phyloP scores from a whole-genome alignment of 306 rosid species.

The Cucumis hystrix region DNA sequence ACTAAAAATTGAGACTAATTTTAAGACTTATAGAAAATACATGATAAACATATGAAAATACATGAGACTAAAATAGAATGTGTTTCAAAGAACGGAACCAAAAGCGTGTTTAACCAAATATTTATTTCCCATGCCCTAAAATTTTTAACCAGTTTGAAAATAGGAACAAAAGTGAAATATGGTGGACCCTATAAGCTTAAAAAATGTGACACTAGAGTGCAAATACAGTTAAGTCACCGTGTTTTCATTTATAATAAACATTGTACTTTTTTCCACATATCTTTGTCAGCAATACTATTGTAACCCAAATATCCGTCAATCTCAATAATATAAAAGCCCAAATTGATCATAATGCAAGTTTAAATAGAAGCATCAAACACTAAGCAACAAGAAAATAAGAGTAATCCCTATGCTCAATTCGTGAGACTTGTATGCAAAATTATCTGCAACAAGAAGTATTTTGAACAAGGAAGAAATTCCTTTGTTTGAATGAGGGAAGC shows the following conservation, averaged over 20 bases:
- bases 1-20: not conserved
- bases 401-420: not conserved
- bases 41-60: no score
- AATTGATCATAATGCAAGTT: not conserved
- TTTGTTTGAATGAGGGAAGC: not conserved
- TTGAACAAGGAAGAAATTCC: not conserved
- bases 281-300: not conserved
- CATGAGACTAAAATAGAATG: no score
- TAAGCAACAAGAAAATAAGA: not conserved
- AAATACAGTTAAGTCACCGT: not conserved
- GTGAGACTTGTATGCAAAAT: not conserved
- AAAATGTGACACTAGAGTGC: not conserved
- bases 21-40: not conserved
- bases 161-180: not conserved
- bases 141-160: no score
- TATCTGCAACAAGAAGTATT: not conserved
- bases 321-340: not conserved
- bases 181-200: not conserved
- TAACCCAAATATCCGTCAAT: not conserved
- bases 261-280: not conserved
- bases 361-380: not conserved
- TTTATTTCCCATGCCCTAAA: no score
- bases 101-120: no score
- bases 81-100: no score
- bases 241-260: not conserved